Evolutionary conservation across 2,329 filamentous ascomycete species (phyloP), one percentile per base, ranked within the genome.

Genomic region (Fusarium pseudonygamai): DNA sequence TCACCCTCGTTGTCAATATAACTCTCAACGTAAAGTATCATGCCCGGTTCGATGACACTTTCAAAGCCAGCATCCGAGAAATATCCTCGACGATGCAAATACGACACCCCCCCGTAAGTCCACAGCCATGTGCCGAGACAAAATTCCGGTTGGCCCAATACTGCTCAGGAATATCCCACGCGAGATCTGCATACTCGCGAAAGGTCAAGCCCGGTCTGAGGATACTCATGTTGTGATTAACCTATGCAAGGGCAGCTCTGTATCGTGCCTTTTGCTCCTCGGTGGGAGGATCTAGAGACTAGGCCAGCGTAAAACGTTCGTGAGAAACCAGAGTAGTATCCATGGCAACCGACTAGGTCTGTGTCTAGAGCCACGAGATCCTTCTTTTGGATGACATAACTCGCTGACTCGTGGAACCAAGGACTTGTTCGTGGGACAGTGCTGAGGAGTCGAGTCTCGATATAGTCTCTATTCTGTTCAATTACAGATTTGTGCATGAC

Each of bases 281-380:
- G 12, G n/a, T 56, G 10, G 47, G 65, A 14, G 46, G 40, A 37
- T 65, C 60, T 30, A 18, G 34, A 36, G 34, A 36, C 34, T 36
- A 55, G 53, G 18, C 60, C 65, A 12, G 47, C 26, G 16, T 65
- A 42, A 12, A 67, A 55, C 3, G 42, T 60, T 26, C 47, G 46
- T 28, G 60, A 68, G 24, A 68, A 68, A 24, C 60, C 47, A 18
- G 60, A 60, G 20, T 53, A 68, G 16, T 65, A 60, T 30, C 60
- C 60, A 26, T 68, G 65, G 20, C 65, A 68, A 14, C 53, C 60
- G 18, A 65, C 46, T 24, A 68, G 36, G 28, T 60, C 65, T 13
- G 60, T 67, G 37, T 60, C 65, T 14, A 65, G 55, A 22, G 36
- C 53, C 16, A 56, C 36, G 22, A 68, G 60, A 7, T 68, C 53